Percentiles rank a stretch among this genome's conserved stretches.
These are phyloP conservation scores for Anthostomella pinea DNA, from an alignment of 2,329 filamentous ascomycete genomes.

Conservation along the genomic window DNA sequence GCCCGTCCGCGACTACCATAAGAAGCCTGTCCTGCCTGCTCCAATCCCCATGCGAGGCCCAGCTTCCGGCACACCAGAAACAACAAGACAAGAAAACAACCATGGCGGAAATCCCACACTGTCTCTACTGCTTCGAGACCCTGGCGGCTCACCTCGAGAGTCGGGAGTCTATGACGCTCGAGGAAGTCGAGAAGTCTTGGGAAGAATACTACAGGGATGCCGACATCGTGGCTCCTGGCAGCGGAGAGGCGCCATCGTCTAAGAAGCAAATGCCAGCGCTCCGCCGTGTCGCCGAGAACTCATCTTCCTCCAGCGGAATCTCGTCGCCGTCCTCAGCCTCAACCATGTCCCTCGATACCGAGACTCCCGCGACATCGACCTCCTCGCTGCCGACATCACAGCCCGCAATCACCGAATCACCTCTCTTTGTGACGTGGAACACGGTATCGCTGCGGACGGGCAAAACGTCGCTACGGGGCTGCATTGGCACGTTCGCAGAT, in stretches of 20 bases:
- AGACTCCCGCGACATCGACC: slow-evolving; percentile 44
- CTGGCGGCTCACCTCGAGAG: slow-evolving; percentile 73
- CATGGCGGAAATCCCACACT: slow-evolving; percentile 86
- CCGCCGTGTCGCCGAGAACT: slow-evolving; percentile 21
- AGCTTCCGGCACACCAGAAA: too few species aligned
- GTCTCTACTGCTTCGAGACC: slow-evolving; percentile 88
- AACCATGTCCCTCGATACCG: slow-evolving; percentile 35
- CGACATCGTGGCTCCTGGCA: slow-evolving; percentile 9
- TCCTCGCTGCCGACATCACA: slow-evolving; percentile 36
- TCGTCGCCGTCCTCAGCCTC: slow-evolving; percentile 30
- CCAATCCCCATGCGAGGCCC: too few species aligned
- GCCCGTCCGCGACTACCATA: too few species aligned
- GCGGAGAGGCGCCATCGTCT: slow-evolving; percentile 25
- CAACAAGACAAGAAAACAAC: too few species aligned
- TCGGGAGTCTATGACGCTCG: slow-evolving; percentile 64
- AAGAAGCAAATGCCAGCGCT: slow-evolving; percentile 32
- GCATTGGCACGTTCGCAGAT: slow-evolving; percentile 90
- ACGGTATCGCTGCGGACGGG: slow-evolving; percentile 56
- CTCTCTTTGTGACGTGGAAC: slow-evolving; percentile 96
- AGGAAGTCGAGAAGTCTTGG: slow-evolving; percentile 67
- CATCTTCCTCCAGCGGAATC: slow-evolving; percentile 26
- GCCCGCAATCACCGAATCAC: slow-evolving; percentile 50
- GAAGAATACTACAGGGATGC: slow-evolving; percentile 35
- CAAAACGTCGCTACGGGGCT: slow-evolving; percentile 75
- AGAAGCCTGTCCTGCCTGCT: too few species aligned